phyloP scores from a whole-genome alignment of 371 early-diverging fungal genomes.

The Entomophthora muscae region DNA sequence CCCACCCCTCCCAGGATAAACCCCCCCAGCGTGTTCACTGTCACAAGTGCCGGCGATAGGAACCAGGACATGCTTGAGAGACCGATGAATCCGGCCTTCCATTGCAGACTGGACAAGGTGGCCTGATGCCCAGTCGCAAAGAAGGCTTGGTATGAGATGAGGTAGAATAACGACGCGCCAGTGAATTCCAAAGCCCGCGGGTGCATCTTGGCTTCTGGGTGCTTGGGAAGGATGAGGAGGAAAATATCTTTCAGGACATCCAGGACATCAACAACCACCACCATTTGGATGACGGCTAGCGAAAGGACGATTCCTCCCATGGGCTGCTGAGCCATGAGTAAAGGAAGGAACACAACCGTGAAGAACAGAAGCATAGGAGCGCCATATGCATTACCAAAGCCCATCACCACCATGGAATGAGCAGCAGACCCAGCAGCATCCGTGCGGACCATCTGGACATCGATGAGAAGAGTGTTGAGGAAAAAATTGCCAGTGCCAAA shows the following conservation, averaged over 20 bases:
- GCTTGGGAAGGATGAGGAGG: conserved; percentile 8
- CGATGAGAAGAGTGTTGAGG: conserved; percentile 25
- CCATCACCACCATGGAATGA: conserved; percentile 20
- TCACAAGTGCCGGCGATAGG: conserved; percentile 51
- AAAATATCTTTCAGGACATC: conserved; percentile 22
- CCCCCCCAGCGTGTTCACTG: conserved; percentile 55
- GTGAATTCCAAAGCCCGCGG: conserved; percentile 12
- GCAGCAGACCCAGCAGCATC: conserved; percentile 6
- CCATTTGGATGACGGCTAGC: conserved; percentile 24
- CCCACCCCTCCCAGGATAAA: conserved; percentile 30
- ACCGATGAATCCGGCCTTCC: conserved; percentile 76
- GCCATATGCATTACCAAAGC: conserved; percentile 38
- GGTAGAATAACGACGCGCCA: conserved; percentile 3
- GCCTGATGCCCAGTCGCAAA: conserved; percentile 86
- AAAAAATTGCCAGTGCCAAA: conserved; percentile 25
- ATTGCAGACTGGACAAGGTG: conserved; percentile 72
- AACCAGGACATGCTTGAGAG: conserved; percentile 46
- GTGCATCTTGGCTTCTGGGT: conserved; percentile 7
- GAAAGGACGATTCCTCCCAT: conserved; percentile 49
- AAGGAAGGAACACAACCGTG: conserved; percentile 26
- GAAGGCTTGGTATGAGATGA: conserved; percentile 21
- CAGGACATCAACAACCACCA: conserved; percentile 27
- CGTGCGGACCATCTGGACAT: conserved; percentile 17
- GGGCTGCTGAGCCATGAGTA: conserved; percentile 44
- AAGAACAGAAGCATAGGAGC: conserved; percentile 32